Evolutionary conservation across 768 basidiomycete genomes (phyloP), one percentile per base, ranked within the genome.

Genomic region (Kwoniella heveanensis): DNA sequence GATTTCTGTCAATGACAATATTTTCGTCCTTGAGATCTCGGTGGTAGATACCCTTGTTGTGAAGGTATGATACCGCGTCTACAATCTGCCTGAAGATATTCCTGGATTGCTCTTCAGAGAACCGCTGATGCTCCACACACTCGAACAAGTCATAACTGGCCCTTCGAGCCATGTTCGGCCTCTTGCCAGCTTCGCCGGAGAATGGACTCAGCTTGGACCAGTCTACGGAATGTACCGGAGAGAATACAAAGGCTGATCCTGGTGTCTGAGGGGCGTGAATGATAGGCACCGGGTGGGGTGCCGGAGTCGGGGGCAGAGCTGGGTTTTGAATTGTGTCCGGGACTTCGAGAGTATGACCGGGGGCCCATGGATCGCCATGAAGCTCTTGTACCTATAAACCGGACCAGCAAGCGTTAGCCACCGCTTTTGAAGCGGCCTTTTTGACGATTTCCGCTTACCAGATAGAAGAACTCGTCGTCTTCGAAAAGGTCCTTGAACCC

Each of bases 111-210:
- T 81, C 82, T 79, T 95, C 92, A 13, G 86, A 85, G 50, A 97
- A 85, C 12, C 88, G 86, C 66, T 89, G 89, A 76, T 92, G 83
- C 80, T 97, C 94, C 50, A 96, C 93, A 77, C 90, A 95, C 79
- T 97, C 94, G 72, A 96, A 97, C 48, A 97, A 83, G 79, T 97
- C 94, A 77, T 94, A 87, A 10, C 92, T 92, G 22, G 90, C 84
- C 37, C 92, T 86, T 30, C 90, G 86, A 24, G 73, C 69, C 79
- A 86, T 83, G 49, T 82, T 80, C 0, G 79, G 76, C 39, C 73
- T 65, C 30, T 50, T 37, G 2, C 54, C 60, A 27, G 26, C 32
- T 10, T 64, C 56, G 1, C 59, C 55, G 10, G 37, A 29, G 36
- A 53, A 36, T 22, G 61, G 62, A 36, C 48, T 64, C 1, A 64